phyloP scores from a whole-genome alignment of 2,329 filamentous ascomycete genomes.

The Paecilomyces niveus region DNA sequence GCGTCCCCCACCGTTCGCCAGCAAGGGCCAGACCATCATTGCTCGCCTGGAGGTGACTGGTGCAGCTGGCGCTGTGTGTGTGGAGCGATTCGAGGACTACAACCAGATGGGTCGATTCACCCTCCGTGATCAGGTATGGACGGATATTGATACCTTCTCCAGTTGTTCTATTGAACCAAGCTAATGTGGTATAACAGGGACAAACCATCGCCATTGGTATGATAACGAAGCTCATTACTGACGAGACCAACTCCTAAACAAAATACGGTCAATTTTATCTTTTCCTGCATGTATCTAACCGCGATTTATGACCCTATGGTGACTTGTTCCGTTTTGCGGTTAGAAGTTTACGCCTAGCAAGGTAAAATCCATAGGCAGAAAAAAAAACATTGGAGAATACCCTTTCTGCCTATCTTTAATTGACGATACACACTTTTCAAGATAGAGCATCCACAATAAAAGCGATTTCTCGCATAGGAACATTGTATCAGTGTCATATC shows the following conservation, averaged over 20 bases:
- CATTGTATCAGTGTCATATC: neutral
- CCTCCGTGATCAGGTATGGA: constrained; percentile 71
- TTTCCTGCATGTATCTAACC: neutral
- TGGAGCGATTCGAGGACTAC: constrained; percentile 94
- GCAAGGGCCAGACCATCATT: constrained; percentile 73
- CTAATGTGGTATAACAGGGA: constrained; percentile 51
- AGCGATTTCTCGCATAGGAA: neutral
- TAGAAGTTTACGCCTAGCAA: neutral
- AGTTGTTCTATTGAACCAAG: constrained; percentile 9
- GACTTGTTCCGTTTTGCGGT: neutral
- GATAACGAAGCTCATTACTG: constrained; percentile 78
- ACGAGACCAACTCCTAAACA: constrained; percentile 12
- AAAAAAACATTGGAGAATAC: neutral
- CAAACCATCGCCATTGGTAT: constrained; percentile 99
- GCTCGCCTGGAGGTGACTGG: constrained; percentile 82
- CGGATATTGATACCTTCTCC: constrained; percentile 5
- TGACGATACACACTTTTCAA: neutral
- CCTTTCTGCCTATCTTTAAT: neutral
- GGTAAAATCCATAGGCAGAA: neutral
- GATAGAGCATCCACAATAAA: neutral
- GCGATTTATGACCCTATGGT: neutral
- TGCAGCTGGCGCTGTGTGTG: constrained; percentile 77
- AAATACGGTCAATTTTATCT: neutral
- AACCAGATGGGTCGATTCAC: constrained; percentile 89
- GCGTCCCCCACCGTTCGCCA: constrained; percentile 84